Evolutionary conservation across 352 stramenopile genomes (phyloP), one percentile per base, ranked within the genome.

Genomic region (Phytopythium delawarense): DNA sequence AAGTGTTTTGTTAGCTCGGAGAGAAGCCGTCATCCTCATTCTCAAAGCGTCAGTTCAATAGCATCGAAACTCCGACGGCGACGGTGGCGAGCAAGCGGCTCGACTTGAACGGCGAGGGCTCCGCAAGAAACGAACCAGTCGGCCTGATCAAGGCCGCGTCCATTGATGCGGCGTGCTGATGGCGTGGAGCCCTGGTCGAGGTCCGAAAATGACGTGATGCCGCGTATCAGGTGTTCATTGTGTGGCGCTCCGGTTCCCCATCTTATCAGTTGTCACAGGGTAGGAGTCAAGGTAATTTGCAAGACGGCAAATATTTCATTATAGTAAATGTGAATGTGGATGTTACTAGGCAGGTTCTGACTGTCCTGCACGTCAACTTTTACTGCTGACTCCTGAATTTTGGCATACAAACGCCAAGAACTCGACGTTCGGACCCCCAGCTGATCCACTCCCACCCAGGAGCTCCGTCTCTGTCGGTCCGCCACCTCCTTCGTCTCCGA

Each of bases 351-450:
- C 3, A 49, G n/a, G 42, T 25, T 49, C 21, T 49, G 42, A 18
- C 9, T 23, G 20, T 49, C 21, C 11, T 49, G 42, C 42, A 49
- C 42, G 11, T 25, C 42, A 49, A 49, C n/a, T 25, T 49, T 49
- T 49, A 4, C 40, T 49, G 42, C 42, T 49, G 42, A 49, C 42
- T 49, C 15, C 16, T 49, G 42, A 6, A 28, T 49, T 7, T 45
- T 49, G 9, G 42, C 12, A 53, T 53, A 53, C 46, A 53, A 53
- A 35, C 13, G 11, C 46, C 46, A 53, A 53, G 46, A 35, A n/a
- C 5, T 53, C 2, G 46, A 53, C 1, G 12, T 53, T 35, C 46
- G 15, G 46, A 53, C 5, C 46, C 4, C n/a, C 21, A 53, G 12
- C 46, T 35, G 46, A 53, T 53, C 23, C 21, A n/a, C 39, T 45